A percentile compares a stretch with the other conserved stretches of the same genome.
phyloP scores from a whole-genome alignment of 768 basidiomycete species.

The Dacryopinax primogenitus region DNA sequence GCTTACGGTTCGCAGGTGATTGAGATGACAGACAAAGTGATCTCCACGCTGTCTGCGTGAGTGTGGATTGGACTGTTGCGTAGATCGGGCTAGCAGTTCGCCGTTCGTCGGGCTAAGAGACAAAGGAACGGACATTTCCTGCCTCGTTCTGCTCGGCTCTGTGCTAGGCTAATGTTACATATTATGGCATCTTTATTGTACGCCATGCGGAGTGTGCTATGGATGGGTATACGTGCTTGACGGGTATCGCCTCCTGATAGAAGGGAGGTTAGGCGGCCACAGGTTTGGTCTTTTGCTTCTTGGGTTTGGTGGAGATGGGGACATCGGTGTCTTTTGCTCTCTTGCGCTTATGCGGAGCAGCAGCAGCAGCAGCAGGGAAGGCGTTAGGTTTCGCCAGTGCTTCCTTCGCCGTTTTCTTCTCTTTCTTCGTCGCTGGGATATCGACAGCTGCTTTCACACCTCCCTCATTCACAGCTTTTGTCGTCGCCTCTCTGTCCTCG shows the following conservation, averaged over 20 bases:
- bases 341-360: neutral
- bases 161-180: conserved; percentile 5
- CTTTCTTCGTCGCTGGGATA: neutral
- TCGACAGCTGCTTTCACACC: neutral
- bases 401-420: neutral
- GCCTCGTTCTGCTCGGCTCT: neutral
- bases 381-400: neutral
- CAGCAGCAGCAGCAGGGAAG: neutral
- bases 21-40: conserved; percentile 47
- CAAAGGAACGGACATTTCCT: neutral
- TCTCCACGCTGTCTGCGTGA: conserved; percentile 7
- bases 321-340: neutral
- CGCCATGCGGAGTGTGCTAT: neutral
- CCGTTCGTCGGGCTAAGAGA: neutral
- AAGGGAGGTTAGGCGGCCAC: neutral
- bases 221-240: neutral
- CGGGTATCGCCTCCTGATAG: neutral
- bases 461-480: neutral
- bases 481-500: neutral
- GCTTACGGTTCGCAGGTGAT: conserved; percentile 40
- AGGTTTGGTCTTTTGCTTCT: neutral
- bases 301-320: neutral
- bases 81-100: neutral
- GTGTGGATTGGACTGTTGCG: neutral
- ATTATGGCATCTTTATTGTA: conserved; percentile 3